Evolutionary conservation across 2,329 filamentous ascomycete genomes (phyloP).

Genomic region (Epicoccum nigrum): DNA sequence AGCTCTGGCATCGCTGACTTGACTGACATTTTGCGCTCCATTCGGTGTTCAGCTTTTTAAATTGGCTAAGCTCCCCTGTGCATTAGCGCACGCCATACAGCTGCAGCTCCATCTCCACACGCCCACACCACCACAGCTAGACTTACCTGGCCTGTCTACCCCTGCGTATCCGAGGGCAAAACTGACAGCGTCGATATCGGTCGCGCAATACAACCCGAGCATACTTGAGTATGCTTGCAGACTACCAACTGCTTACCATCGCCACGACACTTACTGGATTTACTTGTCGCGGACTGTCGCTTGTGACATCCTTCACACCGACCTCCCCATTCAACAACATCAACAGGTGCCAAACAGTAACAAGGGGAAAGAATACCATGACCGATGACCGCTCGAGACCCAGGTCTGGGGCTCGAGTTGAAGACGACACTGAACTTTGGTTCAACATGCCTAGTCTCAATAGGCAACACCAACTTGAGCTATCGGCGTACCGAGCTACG

Average conservation of each 20-base stretch:
- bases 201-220: constrained; percentile 27
- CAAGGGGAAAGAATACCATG: constrained; percentile 23
- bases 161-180: constrained; percentile 25
- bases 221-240: constrained; percentile 41
- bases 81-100: constrained; percentile 41
- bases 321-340: not conserved
- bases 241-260: constrained; percentile 37
- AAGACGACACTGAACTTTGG: constrained; percentile 40
- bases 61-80: constrained; percentile 35
- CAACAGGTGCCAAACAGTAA: not conserved
- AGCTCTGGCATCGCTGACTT: constrained; percentile 5
- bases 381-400: constrained; percentile 22
- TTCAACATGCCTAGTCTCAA: constrained; percentile 32
- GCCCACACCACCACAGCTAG: constrained; percentile 28
- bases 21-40: constrained; percentile 6
- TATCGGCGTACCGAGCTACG: constrained; percentile 40
- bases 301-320: constrained; percentile 18
- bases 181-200: constrained; percentile 33
- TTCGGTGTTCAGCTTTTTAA: constrained; percentile 30
- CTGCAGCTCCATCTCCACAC: constrained; percentile 34
- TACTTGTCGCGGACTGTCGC: constrained; percentile 31
- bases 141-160: constrained; percentile 29
- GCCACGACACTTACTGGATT: constrained; percentile 31
- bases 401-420: constrained; percentile 1
- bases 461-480: constrained; percentile 20